Evolutionary conservation across 2,329 filamentous ascomycete genomes (phyloP), one percentile per base, ranked within the genome.

Genomic region (Botrytis medusae): DNA sequence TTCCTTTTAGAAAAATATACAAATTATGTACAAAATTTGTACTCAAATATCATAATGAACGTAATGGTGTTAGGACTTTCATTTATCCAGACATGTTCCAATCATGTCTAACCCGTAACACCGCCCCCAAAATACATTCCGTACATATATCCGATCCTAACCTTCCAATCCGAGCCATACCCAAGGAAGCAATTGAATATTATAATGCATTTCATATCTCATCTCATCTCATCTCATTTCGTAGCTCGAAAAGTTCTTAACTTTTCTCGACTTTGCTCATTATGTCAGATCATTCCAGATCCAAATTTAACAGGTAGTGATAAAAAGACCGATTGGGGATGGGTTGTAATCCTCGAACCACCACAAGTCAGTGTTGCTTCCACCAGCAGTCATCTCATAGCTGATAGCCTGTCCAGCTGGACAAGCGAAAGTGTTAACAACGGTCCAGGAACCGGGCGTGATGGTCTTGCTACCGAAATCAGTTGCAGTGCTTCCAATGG

Each of bases 331-430:
- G 62, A 84, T 79, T n/a, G 84, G 83, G 54, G 81, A 82, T 8
- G 83, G 83, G 77, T 90, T 90, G 77, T 83, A 90, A 79, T 92
- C 89, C 82, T 93, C 85, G 83, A 92, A 91, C 81, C 87, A 92
- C 72, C 86, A 81, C 57, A 92, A 80, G 65, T 83, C 79, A 57
- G 88, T 88, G 75, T 82, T 82, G 9, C 82, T 82, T 62, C 84
- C 83, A 64, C 82, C 84, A 20, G 42, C 34, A 22, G 32, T 71
- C 77, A 92, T 84, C 82, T 88, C 83, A 76, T 86, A 87, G 3
- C 82, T 82, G 29, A 91, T 80, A 29, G 83, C 83, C 79, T 86
- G 70, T 3, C 87, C 88, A 64, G 85, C 86, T 0, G 86, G 85
- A 77, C 90, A 92, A 22, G 81, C 78, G 77, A 89, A 88, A 14